These are phyloP conservation scores for Schwanniomyces sp. DNA, from an alignment of 805 yeast genomes.

Conservation along the genomic window DNA sequence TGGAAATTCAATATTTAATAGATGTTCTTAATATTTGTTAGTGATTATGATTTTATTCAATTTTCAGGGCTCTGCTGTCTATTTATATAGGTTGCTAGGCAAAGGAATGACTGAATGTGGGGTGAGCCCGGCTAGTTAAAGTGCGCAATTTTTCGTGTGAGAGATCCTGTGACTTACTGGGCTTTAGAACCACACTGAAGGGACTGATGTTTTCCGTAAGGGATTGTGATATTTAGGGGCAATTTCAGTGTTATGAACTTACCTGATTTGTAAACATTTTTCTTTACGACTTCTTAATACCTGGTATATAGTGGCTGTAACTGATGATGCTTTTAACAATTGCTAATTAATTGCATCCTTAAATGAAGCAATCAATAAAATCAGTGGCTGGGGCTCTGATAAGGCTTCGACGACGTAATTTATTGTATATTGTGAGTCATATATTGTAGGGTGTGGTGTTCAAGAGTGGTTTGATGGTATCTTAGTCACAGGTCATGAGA, in stretches of 20 bases:
- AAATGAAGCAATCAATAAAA: too few relatives aligned
- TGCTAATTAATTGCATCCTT: too few relatives aligned
- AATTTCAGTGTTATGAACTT: background rate
- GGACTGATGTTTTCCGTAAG: background rate
- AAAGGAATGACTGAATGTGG: constrained; percentile 1
- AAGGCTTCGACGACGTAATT: too few relatives aligned
- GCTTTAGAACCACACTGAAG: background rate
- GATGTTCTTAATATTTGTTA: background rate
- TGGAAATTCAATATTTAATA: background rate
- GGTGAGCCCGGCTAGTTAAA: background rate
- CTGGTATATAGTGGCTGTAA: background rate
- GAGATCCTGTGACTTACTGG: background rate
- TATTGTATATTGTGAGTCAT: constrained; percentile 1
- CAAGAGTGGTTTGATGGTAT: background rate
- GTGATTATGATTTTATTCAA: background rate
- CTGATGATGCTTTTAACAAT: background rate
- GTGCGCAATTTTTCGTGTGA: background rate
- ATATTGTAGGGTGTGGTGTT: background rate
- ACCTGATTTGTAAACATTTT: background rate
- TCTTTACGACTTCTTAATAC: background rate
- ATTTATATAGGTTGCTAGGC: background rate
- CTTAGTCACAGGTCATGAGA: background rate
- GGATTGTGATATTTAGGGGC: background rate
- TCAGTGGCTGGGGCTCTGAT: too few relatives aligned
- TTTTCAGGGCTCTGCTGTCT: background rate